Conservation (phyloP, 2,329 filamentous ascomycete species). For the Botrytis aclada region DNA sequence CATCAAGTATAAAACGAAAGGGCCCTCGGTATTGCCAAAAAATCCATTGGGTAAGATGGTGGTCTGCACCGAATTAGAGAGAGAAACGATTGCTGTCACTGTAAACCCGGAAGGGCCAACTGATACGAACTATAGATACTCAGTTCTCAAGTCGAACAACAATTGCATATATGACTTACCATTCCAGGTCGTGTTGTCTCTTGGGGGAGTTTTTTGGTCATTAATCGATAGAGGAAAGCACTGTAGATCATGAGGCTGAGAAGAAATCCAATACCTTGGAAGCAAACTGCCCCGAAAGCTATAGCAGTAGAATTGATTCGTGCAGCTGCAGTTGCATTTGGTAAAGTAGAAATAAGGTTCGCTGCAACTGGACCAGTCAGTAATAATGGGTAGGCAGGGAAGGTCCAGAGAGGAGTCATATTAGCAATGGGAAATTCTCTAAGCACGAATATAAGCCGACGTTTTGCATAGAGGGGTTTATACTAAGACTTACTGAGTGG, state of each 20-base stretch:
- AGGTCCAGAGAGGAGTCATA: conserved; percentile 89
- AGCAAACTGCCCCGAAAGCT: conserved; percentile 48
- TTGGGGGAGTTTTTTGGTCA: conserved; percentile 80
- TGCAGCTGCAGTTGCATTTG: conserved; percentile 36
- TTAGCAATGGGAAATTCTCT: conserved; percentile 65
- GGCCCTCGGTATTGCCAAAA: conserved; percentile 40
- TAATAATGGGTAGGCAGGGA: conserved; percentile 78
- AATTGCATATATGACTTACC: conserved; percentile 34
- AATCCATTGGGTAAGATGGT: conserved; percentile 45
- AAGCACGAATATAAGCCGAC: not conserved
- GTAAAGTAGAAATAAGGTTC: conserved; percentile 45
- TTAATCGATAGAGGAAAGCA: conserved; percentile 79
- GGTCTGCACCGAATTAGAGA: conserved; percentile 26
- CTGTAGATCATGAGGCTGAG: conserved; percentile 75
- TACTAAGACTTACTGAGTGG: conserved; percentile 48
- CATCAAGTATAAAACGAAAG: conserved; percentile 47
- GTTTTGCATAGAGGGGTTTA: not conserved
- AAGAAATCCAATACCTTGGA: conserved; percentile 55
- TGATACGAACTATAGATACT: conserved; percentile 61
- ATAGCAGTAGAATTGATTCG: conserved; percentile 46
- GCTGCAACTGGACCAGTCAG: conserved; percentile 70
- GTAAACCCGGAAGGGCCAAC: conserved; percentile 68
- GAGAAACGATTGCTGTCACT: conserved; percentile 52
- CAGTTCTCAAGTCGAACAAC: not conserved
- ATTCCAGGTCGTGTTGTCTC: conserved; percentile 76